Conservation (phyloP, 805 yeast species). For the Ogataea zsoltii region DNA sequence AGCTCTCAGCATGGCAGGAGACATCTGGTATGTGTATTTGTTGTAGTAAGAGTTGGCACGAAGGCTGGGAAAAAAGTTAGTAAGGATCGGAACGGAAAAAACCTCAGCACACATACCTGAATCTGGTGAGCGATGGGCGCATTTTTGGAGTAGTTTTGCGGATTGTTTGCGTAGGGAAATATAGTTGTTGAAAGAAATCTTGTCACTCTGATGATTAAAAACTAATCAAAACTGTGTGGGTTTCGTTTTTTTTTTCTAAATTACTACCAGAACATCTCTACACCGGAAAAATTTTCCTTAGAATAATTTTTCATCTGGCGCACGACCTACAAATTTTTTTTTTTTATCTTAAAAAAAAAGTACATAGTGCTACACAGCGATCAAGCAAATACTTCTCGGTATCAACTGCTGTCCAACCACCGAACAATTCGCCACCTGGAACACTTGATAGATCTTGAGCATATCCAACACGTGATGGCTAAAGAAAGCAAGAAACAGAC, state of each 20-base stretch:
- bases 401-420: too few relatives aligned
- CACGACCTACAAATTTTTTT: slow-evolving; percentile 9
- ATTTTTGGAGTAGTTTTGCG: slow-evolving; percentile 8
- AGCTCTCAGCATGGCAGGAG: slow-evolving; percentile 91
- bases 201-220: too few relatives aligned
- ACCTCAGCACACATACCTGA: slow-evolving; percentile 24
- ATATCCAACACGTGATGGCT: slow-evolving; percentile 6
- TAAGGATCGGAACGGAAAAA: neutral
- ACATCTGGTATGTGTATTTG: slow-evolving; percentile 62
- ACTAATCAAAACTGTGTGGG: too few relatives aligned
- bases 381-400: too few relatives aligned
- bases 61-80: slow-evolving; percentile 18
- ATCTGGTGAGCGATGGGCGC: slow-evolving; percentile 27
- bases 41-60: slow-evolving; percentile 38
- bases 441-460: too few relatives aligned
- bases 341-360: neutral
- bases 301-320: neutral
- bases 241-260: neutral
- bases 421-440: too few relatives aligned
- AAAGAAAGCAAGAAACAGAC: slow-evolving; percentile 11
- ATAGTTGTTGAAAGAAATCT: too few relatives aligned
- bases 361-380: neutral
- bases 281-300: slow-evolving; percentile 5
- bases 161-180: neutral
- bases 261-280: slow-evolving; percentile 2